These are phyloP conservation scores for Flaveria floridana DNA, from an alignment of 140 eudicot species.

Conservation along the genomic window DNA sequence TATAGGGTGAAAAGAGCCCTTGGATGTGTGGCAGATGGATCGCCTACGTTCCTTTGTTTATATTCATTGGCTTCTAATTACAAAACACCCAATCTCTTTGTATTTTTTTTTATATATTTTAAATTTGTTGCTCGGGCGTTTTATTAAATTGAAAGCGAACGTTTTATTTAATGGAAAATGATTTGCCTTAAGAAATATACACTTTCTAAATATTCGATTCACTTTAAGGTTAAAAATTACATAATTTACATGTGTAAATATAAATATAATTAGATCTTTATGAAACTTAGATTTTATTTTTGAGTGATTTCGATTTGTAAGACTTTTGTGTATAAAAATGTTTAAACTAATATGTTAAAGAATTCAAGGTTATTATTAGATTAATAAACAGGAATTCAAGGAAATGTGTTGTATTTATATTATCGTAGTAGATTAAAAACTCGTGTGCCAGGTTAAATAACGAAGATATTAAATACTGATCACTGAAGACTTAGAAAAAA, in stretches of 20 bases:
- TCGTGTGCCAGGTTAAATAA: no score
- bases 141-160: not conserved
- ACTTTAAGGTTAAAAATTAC: not conserved
- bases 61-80: constrained; percentile 34
- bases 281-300: not conserved
- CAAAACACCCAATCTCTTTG: constrained; percentile 5
- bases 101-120: not conserved
- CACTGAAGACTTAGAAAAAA: no score
- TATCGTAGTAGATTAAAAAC: no score
- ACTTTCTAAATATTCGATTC: not conserved
- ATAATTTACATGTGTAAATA: not conserved
- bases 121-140: no score
- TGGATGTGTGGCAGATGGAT: constrained; percentile 31
- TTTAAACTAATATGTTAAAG: no score
- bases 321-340: no score
- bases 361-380: no score
- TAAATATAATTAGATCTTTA: not conserved
- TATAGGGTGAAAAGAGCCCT: constrained; percentile 22
- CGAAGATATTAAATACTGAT: no score
- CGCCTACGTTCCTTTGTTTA: constrained; percentile 34
- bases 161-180: not conserved
- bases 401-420: no score
- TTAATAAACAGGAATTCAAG: no score
- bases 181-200: not conserved
- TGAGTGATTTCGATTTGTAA: not conserved